These are phyloP conservation scores for Coemansia pectinata DNA, from an alignment of 192 early-diverging fungal genomes.

Conservation along the genomic window DNA sequence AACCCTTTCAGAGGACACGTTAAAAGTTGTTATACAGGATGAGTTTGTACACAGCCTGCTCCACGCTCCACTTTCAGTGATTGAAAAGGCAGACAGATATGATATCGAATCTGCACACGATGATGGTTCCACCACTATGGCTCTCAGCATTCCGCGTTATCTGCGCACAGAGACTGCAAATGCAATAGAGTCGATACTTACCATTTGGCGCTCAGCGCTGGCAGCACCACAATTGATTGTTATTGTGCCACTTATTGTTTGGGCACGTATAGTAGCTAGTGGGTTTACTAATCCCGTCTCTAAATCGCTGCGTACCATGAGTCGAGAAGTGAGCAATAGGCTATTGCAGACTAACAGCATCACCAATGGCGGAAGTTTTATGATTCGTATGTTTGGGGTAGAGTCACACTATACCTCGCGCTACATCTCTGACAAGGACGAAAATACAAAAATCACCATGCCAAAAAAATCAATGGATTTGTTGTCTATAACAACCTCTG, in stretches of 20 bases:
- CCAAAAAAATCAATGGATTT: too few species aligned
- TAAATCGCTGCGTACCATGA: background rate
- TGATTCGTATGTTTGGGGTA: conserved; percentile 66
- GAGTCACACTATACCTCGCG: conserved; percentile 57
- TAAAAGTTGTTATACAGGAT: too few species aligned
- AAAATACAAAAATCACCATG: too few species aligned
- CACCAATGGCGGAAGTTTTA: conserved; percentile 61
- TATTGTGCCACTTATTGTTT: conserved; percentile 14
- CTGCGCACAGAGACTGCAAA: background rate
- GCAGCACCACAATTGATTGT: conserved; percentile 19
- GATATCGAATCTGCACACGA: too few species aligned
- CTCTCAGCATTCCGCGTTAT: too few species aligned
- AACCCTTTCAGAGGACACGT: too few species aligned
- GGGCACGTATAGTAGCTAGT: background rate
- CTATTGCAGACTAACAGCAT: conserved; percentile 10
- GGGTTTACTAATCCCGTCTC: background rate
- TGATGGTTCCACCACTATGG: too few species aligned
- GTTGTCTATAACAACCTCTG: too few species aligned
- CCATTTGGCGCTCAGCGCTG: background rate
- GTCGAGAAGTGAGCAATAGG: background rate
- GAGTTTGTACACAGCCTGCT: too few species aligned
- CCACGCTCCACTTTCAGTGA: too few species aligned
- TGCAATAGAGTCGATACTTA: background rate
- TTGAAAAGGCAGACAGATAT: too few species aligned
- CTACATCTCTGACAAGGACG: conserved; percentile 21